These are phyloP conservation scores for Hanseniaspora nectarophila DNA, from an alignment of 805 yeast genomes.

Conservation along the genomic window DNA sequence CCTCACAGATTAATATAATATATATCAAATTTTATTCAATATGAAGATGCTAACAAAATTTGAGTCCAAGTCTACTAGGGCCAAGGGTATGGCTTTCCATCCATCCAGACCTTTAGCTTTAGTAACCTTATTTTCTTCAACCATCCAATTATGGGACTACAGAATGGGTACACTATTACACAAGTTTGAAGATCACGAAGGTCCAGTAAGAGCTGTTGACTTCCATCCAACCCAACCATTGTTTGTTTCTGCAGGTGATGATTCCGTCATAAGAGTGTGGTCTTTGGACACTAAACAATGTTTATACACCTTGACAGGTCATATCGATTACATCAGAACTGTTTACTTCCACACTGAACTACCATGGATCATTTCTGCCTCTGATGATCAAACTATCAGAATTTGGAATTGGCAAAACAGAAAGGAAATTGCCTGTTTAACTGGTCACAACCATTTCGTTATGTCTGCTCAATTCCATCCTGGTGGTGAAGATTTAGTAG, in stretches of 20 bases:
- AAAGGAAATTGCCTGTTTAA: conserved; percentile 88
- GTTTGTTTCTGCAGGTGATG: conserved; percentile 96
- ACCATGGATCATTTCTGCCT: conserved; percentile 93
- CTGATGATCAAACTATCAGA: conserved; percentile 96
- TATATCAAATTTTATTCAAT: neutral
- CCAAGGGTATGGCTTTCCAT: conserved; percentile 95
- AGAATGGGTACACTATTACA: conserved; percentile 97
- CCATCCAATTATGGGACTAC: conserved; percentile 98
- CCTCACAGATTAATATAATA: too few species aligned
- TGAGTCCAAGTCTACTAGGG: conserved; percentile 95
- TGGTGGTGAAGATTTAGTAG: conserved; percentile 71
- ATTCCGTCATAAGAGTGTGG: conserved; percentile 91
- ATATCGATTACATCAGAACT: conserved; percentile 87
- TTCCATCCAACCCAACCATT: conserved; percentile 98
- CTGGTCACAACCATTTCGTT: conserved; percentile 97
- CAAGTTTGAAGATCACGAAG: conserved; percentile 95
- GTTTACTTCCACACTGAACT: conserved; percentile 89
- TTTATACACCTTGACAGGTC: conserved; percentile 82
- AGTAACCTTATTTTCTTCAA: conserved; percentile 90
- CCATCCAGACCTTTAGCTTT: conserved; percentile 89
- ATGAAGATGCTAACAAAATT: conserved; percentile 86
- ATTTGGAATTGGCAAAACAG: conserved; percentile 99
- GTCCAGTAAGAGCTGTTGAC: conserved; percentile 90
- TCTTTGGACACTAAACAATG: conserved; percentile 83
- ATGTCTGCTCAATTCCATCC: conserved; percentile 98